Evolutionary conservation across 306 rosid species (phyloP), one percentile per base, ranked within the genome.

Genomic region (Leucaena leucocephala): DNA sequence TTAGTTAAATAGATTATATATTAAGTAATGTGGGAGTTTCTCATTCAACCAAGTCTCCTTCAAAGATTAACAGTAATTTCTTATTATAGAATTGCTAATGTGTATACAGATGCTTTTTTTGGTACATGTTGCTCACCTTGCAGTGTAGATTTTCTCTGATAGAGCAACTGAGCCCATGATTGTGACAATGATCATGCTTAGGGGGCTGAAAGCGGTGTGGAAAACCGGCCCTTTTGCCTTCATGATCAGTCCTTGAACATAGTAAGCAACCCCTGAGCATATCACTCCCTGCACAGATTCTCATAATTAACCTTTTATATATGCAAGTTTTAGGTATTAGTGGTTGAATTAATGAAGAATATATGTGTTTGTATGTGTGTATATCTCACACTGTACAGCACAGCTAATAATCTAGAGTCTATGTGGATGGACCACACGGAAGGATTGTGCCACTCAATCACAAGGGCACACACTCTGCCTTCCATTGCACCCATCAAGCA

Each of bases 151-250:
- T 27, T 40, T 78, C 79, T 90, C 93, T 0, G 71, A 35, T 19
- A 90, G 77, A 42, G 80, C 16, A 74, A 87, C 75, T 27, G 88
- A 78, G 74, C 84, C 80, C 67, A 86, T 13, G 12, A 87, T 54
- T 63, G 93, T 87, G 2, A 86, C 91, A 10, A 90, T 83, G 71
- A 90, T 62, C 91, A 81, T 80, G 81, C 67, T 11, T 10, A 90
- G 75, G 39, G 93, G 93, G 55, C 12, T 54, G 27, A 86, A 85
- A 10, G 91, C 84, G 49, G 82, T 86, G 59, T 83, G 82, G 49
- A 85, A 87, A 82, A 90, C 85, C 21, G 91, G 91, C 45, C 93
- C 93, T 35, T 76, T 87, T 40, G 75, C 82, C 80, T 87, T 84
- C 86, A 87, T 71, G 68, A 87, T 73, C 2, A 78, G 2, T 44